A percentile compares a stretch with the other conserved stretches of the same genome.
These are phyloP conservation scores for Fraxinus angustifolia DNA, from an alignment of 305 asterid species.

Conservation along the genomic window DNA sequence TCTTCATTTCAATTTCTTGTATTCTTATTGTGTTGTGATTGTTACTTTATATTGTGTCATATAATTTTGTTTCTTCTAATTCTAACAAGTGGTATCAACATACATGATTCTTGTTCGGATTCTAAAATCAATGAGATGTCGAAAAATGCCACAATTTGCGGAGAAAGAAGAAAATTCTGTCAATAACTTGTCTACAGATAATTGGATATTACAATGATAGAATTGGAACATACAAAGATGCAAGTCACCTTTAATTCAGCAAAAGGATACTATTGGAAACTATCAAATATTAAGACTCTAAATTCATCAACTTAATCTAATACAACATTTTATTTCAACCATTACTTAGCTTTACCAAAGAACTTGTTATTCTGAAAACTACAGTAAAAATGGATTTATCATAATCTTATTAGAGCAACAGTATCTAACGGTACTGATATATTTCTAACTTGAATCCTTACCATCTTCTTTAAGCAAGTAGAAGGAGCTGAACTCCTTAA, in stretches of 20 bases:
- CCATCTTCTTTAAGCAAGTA: too few species aligned
- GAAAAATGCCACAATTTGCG: not conserved
- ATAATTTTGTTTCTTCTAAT: too few species aligned
- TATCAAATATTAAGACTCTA: not conserved
- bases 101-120: too few species aligned
- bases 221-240: too few species aligned
- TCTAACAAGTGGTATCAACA: too few species aligned
- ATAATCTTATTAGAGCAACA: not conserved
- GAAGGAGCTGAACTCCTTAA: too few species aligned
- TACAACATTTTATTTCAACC: not conserved
- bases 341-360: not conserved
- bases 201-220: too few species aligned
- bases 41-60: too few species aligned
- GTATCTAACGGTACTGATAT: not conserved
- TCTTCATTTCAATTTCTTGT: too few species aligned
- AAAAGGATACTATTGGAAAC: not conserved
- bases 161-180: not conserved
- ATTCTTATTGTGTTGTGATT: too few species aligned
- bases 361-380: not conserved
- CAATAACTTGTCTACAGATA: not conserved
- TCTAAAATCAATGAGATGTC: too few species aligned
- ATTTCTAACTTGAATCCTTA: too few species aligned
- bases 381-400: not conserved
- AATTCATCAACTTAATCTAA: not conserved
- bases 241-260: not conserved